These are phyloP conservation scores for Nigrograna mackinnonii DNA, from an alignment of 2,329 filamentous ascomycete genomes.

Conservation along the genomic window DNA sequence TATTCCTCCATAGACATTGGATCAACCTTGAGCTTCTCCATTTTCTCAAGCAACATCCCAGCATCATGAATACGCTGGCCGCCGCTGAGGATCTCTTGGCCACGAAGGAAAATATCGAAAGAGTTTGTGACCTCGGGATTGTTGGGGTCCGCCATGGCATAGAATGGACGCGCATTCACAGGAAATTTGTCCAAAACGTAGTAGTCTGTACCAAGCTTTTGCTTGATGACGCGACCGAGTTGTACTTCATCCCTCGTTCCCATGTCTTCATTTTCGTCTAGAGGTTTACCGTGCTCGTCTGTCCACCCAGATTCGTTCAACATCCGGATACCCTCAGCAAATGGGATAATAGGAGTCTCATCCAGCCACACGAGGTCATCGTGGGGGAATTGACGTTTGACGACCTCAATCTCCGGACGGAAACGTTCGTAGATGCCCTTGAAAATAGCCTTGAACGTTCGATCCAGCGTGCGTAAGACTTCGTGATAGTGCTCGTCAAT, in stretches of 20 bases:
- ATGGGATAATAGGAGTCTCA: slow-evolving; percentile 79
- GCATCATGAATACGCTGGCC: slow-evolving; percentile 91
- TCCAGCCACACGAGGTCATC: slow-evolving; percentile 87
- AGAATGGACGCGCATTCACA: slow-evolving; percentile 81
- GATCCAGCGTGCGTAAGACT: slow-evolving; percentile 77
- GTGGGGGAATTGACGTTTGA: slow-evolving; percentile 84
- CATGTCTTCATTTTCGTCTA: slow-evolving; percentile 77
- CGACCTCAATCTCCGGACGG: slow-evolving; percentile 72
- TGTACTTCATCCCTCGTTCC: slow-evolving; percentile 85
- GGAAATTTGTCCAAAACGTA: slow-evolving; percentile 96
- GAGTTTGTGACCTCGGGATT: slow-evolving; percentile 81
- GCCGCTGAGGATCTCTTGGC: slow-evolving; percentile 89
- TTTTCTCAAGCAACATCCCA: slow-evolving; percentile 72
- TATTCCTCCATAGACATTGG: slow-evolving; percentile 90
- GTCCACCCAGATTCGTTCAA: slow-evolving; percentile 77
- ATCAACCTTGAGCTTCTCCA: slow-evolving; percentile 75
- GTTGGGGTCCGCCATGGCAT: slow-evolving; percentile 81
- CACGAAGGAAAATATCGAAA: slow-evolving; percentile 92
- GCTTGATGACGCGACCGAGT: slow-evolving; percentile 80
- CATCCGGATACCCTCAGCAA: slow-evolving; percentile 78
- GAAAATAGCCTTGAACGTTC: slow-evolving; percentile 80
- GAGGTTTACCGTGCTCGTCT: slow-evolving; percentile 74
- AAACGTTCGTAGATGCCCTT: slow-evolving; percentile 70
- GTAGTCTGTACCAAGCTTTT: slow-evolving; percentile 87
- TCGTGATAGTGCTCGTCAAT: slow-evolving; percentile 90